These are phyloP conservation scores for Canavalia ensiformis DNA, from an alignment of 306 rosid genomes.

Conservation along the genomic window DNA sequence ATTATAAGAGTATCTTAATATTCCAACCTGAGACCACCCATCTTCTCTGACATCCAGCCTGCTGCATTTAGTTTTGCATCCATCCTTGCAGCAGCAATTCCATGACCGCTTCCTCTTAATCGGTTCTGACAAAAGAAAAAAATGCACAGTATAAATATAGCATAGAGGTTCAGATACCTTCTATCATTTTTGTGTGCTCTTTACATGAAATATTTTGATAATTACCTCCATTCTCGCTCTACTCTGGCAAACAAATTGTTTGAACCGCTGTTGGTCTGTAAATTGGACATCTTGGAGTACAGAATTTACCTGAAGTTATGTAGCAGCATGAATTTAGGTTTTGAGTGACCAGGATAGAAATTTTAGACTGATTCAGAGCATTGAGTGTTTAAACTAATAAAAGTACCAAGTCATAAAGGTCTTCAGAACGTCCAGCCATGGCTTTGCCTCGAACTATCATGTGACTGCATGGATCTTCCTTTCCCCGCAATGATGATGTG, in stretches of 20 bases:
- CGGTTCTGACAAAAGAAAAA: constrained; percentile 73
- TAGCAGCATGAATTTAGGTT: constrained; percentile 48
- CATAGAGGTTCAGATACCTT: constrained; percentile 25
- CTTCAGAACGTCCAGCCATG: constrained; percentile 89
- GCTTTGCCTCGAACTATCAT: constrained; percentile 95
- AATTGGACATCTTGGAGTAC: constrained; percentile 96
- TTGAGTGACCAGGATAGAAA: constrained; percentile 16
- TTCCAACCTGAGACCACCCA: constrained; percentile 97
- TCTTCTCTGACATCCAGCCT: constrained; percentile 95
- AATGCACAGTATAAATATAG: constrained; percentile 37
- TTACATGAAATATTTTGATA: constrained; percentile 15
- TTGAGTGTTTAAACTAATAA: constrained; percentile 20
- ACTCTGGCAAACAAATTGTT: constrained; percentile 96
- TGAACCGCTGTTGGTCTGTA: constrained; percentile 96
- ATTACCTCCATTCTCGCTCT: constrained; percentile 97
- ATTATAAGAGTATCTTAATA: constrained; percentile 41
- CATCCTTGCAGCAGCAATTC: constrained; percentile 98
- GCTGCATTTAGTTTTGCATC: constrained; percentile 91
- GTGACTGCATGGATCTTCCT: constrained; percentile 82
- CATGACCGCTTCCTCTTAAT: constrained; percentile 97
- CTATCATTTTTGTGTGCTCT: constrained; percentile 32
- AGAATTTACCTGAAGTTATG: constrained; percentile 69
- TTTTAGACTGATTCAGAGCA: neutral
- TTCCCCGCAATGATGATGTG: constrained; percentile 86
- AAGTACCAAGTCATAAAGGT: constrained; percentile 86